A percentile compares a stretch with the other conserved stretches of the same genome.
Conservation (phyloP, 306 rosid genomes). For the Delonix regia region DNA sequence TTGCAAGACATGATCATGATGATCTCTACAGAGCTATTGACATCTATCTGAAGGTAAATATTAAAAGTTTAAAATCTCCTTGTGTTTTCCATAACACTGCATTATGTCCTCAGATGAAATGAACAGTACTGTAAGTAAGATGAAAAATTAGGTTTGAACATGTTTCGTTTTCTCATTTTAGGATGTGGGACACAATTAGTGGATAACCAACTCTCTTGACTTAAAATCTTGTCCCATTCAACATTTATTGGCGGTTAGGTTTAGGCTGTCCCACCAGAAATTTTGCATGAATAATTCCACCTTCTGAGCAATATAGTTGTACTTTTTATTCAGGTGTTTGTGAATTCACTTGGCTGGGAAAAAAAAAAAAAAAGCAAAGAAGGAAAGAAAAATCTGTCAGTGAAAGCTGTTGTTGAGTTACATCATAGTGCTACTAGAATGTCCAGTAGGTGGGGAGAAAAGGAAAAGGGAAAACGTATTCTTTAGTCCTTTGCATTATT, state of each 20-base stretch:
- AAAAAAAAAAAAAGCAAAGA: constrained; percentile 32
- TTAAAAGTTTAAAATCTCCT: neutral
- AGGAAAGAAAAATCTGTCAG: neutral
- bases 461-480: constrained; percentile 32
- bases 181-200: constrained; percentile 68
- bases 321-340: constrained; percentile 34
- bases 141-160: constrained; percentile 22
- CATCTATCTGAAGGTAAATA: constrained; percentile 86
- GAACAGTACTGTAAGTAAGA: constrained; percentile 9
- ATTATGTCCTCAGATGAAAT: constrained; percentile 21
- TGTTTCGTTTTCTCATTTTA: constrained; percentile 52
- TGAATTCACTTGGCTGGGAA: constrained; percentile 40
- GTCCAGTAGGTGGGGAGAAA: constrained; percentile 37
- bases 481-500: constrained; percentile 43
- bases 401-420: constrained; percentile 28
- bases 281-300: constrained; percentile 32
- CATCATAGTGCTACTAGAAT: constrained; percentile 28
- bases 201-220: constrained; percentile 93
- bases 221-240: constrained; percentile 71
- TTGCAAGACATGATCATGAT: constrained; percentile 95
- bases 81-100: constrained; percentile 31
- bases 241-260: constrained; percentile 54
- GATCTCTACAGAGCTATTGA: constrained; percentile 95
- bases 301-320: constrained; percentile 34
- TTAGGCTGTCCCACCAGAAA: constrained; percentile 64